Conservation (phyloP, 495 filamentous ascomycete species). For the Penicillium paradoxum region DNA sequence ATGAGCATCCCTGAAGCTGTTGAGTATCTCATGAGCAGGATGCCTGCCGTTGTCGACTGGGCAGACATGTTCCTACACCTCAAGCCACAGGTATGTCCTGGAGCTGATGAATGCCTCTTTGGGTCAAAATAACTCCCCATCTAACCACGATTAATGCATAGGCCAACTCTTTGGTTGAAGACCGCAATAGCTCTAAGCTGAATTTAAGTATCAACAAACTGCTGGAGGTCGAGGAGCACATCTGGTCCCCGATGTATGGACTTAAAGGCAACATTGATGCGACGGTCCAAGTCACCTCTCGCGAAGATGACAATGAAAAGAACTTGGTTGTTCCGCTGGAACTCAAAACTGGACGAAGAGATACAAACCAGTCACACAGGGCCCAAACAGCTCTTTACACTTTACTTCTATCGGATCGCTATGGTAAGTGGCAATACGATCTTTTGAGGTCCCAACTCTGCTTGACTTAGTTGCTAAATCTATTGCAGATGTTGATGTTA, state of each 20-base stretch:
- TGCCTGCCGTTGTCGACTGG: constrained; percentile 74
- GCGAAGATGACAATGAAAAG: constrained; percentile 55
- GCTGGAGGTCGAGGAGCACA: constrained; percentile 92
- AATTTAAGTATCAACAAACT: constrained; percentile 86
- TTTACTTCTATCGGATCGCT: constrained; percentile 85
- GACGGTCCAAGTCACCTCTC: constrained; percentile 85
- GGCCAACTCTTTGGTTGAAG: constrained; percentile 69
- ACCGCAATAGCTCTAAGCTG: constrained; percentile 65
- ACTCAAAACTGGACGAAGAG: constrained; percentile 85
- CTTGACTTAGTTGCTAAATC: constrained; percentile 10
- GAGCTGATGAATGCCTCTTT: not conserved
- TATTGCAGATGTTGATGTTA: constrained; percentile 69
- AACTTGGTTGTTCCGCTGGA: constrained; percentile 87
- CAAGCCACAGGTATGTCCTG: constrained; percentile 58
- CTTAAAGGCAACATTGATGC: constrained; percentile 97
- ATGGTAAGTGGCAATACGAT: constrained; percentile 48
- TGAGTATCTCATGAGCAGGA: constrained; percentile 72
- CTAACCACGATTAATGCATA: constrained; percentile 28
- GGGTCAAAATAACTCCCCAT: not conserved
- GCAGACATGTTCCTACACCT: constrained; percentile 71
- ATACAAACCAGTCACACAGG: constrained; percentile 68
- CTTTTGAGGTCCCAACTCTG: not conserved
- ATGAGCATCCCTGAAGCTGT: constrained; percentile 66
- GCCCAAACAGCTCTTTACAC: constrained; percentile 96
- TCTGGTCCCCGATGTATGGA: constrained; percentile 96